Percentiles rank a stretch among this genome's conserved stretches.
Conservation (phyloP, 108 stramenopile species). For the Hondaea fermentalgiana region DNA sequence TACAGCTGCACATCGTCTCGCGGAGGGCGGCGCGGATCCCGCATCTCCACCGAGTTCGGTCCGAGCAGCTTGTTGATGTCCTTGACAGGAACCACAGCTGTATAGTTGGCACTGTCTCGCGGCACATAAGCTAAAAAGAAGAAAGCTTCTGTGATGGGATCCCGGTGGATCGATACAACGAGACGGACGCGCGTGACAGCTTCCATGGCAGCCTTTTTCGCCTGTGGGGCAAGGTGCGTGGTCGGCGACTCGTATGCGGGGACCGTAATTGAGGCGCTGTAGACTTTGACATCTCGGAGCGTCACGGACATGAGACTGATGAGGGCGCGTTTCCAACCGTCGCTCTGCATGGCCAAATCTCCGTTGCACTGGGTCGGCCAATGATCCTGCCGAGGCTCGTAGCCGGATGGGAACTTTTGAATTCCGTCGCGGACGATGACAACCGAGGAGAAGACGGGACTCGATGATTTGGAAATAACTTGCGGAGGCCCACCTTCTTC, state of each 20-base stretch:
- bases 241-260: background rate
- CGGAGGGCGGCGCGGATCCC: background rate
- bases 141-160: background rate
- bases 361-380: background rate
- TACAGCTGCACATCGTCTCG: background rate
- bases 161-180: background rate
- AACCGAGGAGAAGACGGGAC: background rate
- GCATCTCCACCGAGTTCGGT: background rate
- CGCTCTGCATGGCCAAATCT: background rate
- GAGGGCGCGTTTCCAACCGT: background rate
- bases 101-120: background rate
- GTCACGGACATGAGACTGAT: background rate
- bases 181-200: background rate
- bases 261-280: background rate
- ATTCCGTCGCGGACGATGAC: background rate
- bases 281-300: background rate
- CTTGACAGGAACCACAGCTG: background rate
- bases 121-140: background rate
- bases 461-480: background rate
- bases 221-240: background rate
- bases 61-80: conserved; percentile 10
- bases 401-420: background rate
- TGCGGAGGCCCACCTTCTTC: background rate
- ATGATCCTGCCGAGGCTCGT: background rate
- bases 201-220: background rate